Evolutionary conservation across 2,329 filamentous ascomycete species (phyloP).

Genomic region (Talaromyces atroroseus): DNA sequence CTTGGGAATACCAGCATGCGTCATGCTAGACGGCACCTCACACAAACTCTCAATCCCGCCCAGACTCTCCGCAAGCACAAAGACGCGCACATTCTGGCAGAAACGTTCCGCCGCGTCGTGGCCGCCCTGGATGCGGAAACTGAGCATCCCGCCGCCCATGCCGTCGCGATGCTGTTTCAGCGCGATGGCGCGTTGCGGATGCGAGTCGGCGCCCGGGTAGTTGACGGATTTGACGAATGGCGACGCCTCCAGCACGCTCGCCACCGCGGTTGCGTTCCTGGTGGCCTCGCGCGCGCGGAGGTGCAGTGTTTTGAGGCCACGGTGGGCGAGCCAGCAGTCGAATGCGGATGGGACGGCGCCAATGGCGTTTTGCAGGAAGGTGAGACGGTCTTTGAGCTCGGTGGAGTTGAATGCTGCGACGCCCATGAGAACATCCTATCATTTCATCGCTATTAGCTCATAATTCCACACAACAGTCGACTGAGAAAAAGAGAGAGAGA

Average conservation of each 20-base stretch:
- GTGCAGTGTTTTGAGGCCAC: conserved; percentile 94
- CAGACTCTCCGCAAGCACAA: conserved; percentile 86
- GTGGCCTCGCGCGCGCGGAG: conserved; percentile 81
- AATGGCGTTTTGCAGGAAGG: conserved; percentile 95
- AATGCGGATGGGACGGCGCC: conserved; percentile 92
- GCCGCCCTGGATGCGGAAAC: conserved; percentile 87
- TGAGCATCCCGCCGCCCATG: conserved; percentile 95
- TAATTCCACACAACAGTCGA: neutral
- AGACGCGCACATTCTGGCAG: conserved; percentile 83
- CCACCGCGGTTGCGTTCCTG: conserved; percentile 73
- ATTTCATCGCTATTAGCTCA: conserved; percentile 48
- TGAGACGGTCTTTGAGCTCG: conserved; percentile 67
- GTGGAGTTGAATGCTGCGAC: conserved; percentile 91
- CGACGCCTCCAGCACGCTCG: conserved; percentile 69
- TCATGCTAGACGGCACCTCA: conserved; percentile 94
- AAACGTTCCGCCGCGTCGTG: conserved; percentile 82
- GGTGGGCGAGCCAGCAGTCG: conserved; percentile 96
- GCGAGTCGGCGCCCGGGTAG: conserved; percentile 85
- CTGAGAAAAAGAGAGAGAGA: neutral
- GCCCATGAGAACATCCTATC: conserved; percentile 92
- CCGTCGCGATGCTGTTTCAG: conserved; percentile 87
- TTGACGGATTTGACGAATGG: conserved; percentile 84
- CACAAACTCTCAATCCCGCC: conserved; percentile 89
- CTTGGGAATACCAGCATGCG: conserved; percentile 87
- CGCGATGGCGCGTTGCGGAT: conserved; percentile 80